Percentiles rank a stretch among this genome's conserved stretches.
Conservation (phyloP, 176 grass and related monocot genomes). For the Musa itinerans region DNA sequence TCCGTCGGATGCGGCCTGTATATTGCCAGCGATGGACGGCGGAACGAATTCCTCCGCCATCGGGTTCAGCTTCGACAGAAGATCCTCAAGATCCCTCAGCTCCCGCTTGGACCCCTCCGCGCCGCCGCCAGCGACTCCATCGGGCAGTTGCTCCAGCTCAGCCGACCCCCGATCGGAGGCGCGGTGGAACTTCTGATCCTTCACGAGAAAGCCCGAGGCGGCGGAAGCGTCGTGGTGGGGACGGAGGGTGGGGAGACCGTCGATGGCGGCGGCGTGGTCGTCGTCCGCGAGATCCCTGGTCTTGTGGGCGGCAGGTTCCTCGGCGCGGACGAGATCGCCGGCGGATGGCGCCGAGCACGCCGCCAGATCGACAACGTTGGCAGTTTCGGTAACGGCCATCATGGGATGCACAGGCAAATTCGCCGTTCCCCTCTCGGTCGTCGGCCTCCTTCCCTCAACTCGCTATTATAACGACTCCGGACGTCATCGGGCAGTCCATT, state of each 20-base stretch:
- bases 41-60: conserved; percentile 99
- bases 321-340: conserved; percentile 4
- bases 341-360: neutral
- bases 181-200: neutral
- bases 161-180: conserved; percentile 19
- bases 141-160: neutral
- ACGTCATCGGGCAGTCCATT: neutral
- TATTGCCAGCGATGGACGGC: conserved; percentile 37
- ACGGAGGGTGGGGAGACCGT: neutral
- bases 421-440: conserved; percentile 1
- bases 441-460: neutral
- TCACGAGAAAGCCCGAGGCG: neutral
- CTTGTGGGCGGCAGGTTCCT: neutral
- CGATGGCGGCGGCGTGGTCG: neutral
- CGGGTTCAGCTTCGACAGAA: conserved; percentile 97
- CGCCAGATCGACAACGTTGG: conserved; percentile 8
- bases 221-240: conserved; percentile 1
- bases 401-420: neutral
- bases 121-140: neutral
- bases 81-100: conserved; percentile 97
- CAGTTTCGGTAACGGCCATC: conserved; percentile 22
- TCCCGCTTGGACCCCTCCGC: conserved; percentile 46
- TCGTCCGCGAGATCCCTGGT: neutral
- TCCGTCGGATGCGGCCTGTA: conserved; percentile 3
- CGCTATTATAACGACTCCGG: neutral